Evolutionary conservation across 1,284 basidiomycete genomes (phyloP), one percentile per base, ranked within the genome.

Genomic region (Gymnopus androsaceus): DNA sequence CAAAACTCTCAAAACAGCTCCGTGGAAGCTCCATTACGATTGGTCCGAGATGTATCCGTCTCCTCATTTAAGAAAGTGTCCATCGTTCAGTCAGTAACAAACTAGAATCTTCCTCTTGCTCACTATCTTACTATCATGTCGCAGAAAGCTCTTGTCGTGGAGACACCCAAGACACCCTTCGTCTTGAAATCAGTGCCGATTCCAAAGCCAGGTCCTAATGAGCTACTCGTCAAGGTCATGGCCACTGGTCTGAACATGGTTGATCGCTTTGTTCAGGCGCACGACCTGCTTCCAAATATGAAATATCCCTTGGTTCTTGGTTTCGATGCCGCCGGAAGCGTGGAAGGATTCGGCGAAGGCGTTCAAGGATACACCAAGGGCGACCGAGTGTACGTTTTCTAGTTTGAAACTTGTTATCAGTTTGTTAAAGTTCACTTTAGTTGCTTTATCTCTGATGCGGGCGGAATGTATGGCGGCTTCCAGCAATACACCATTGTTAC

Each of bases 311-410:
- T 74, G 9, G 68, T 81, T 5, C 66, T 84, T 9, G 87, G 87
- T 3, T 73, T 71, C n/a, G 87, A 90, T 63, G 78, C 76, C 49
- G 77, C 80, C 27, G 87, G 87, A 12, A 70, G 76, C 3, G 78
- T 88, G 17, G 78, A 77, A 25, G 72, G 74, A 45, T 66, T 87
- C 33, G 85, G 84, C 3, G 72, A 73, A 47, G 79, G 74, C 0
- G 82, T 85, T 15, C 70, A 72, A 1, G 67, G 70, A 38, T 73
- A 84, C 63, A 69, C 71, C 46, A 74, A 78, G 37, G 85, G 85
- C 2, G 83, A 88, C 64, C 72, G 77, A 64, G 80, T 88, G 81
- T 83, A 66, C 62, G 77, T 67, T 21, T 15, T 7, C n/a, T 28
- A 36, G 7, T 30, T n/a, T 59, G 55, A n/a, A n/a, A n/a, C n/a